phyloP scores from a whole-genome alignment of 2,329 filamentous ascomycete genomes.

The Colletotrichum endophyticum region DNA sequence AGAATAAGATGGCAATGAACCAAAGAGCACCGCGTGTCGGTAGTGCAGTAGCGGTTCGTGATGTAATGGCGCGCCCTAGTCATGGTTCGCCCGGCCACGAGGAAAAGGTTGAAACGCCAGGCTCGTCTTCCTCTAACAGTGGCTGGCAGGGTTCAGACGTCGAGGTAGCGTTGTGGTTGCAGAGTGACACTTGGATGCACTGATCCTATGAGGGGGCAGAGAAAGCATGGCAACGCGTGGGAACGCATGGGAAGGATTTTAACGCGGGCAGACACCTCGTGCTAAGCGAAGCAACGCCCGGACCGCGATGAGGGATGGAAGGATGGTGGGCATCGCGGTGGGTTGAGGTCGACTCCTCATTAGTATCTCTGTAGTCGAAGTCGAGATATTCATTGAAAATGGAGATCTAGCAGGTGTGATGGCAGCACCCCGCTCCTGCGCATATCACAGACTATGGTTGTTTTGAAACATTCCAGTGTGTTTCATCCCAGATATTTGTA shows the following conservation, averaged over 20 bases:
- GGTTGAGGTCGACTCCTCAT: neutral
- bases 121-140: conserved; percentile 16
- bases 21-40: neutral
- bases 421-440: neutral
- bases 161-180: neutral
- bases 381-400: neutral
- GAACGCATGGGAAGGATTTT: neutral
- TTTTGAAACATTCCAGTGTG: conserved; percentile 18
- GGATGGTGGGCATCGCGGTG: neutral
- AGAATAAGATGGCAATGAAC: neutral
- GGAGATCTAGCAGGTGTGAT: neutral
- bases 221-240: neutral
- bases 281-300: neutral
- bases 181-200: conserved; percentile 4
- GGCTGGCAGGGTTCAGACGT: conserved; percentile 11
- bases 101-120: conserved; percentile 9
- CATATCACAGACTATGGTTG: conserved; percentile 8
- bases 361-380: neutral
- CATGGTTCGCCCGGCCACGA: conserved; percentile 2
- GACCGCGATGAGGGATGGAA: neutral
- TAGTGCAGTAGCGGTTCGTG: neutral
- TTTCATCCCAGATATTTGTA: conserved; percentile 13
- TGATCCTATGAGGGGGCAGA: neutral
- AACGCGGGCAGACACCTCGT: neutral
- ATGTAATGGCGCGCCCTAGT: neutral